phyloP scores from a whole-genome alignment of 495 filamentous ascomycete genomes.

The Lentithecium fluviatile region DNA sequence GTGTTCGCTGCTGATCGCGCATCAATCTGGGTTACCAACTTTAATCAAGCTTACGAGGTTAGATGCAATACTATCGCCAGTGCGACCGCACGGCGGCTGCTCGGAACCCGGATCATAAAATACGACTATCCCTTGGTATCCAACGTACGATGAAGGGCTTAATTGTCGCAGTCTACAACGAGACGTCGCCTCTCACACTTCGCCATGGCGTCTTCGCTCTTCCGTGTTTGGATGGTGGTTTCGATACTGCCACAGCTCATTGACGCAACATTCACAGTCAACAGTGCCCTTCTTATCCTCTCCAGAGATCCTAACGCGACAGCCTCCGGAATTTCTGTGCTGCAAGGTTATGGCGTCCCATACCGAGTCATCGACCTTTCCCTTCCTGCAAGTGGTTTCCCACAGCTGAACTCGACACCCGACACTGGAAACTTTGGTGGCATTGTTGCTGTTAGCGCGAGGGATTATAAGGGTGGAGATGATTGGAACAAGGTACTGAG shows the following conservation, averaged over 20 bases:
- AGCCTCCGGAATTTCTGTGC: constrained; percentile 52
- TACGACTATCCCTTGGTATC: too few relatives aligned
- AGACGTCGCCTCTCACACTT: too few relatives aligned
- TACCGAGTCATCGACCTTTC: constrained; percentile 57
- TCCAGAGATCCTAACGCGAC: constrained; percentile 52
- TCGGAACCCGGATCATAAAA: too few relatives aligned
- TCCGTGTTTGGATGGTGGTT: too few relatives aligned
- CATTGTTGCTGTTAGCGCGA: constrained; percentile 55
- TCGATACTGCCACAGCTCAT: background rate
- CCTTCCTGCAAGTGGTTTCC: constrained; percentile 50
- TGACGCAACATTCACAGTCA: constrained; percentile 30
- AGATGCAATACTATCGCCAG: too few relatives aligned
- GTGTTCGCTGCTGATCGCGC: too few relatives aligned
- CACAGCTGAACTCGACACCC: constrained; percentile 49
- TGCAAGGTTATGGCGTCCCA: constrained; percentile 62
- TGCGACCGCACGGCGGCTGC: too few relatives aligned
- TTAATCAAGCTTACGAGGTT: too few relatives aligned
- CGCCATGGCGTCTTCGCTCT: too few relatives aligned
- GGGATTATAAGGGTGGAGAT: constrained; percentile 52
- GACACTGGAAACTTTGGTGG: constrained; percentile 56
- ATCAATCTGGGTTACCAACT: too few relatives aligned
- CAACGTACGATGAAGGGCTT: too few relatives aligned
- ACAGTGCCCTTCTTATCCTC: constrained; percentile 56
- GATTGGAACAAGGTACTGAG: constrained; percentile 55
- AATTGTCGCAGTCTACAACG: too few relatives aligned